A percentile compares a stretch with the other conserved stretches of the same genome.
These are phyloP conservation scores for Pyronema omphalodes DNA, from an alignment of 495 filamentous ascomycete genomes.

Conservation along the genomic window DNA sequence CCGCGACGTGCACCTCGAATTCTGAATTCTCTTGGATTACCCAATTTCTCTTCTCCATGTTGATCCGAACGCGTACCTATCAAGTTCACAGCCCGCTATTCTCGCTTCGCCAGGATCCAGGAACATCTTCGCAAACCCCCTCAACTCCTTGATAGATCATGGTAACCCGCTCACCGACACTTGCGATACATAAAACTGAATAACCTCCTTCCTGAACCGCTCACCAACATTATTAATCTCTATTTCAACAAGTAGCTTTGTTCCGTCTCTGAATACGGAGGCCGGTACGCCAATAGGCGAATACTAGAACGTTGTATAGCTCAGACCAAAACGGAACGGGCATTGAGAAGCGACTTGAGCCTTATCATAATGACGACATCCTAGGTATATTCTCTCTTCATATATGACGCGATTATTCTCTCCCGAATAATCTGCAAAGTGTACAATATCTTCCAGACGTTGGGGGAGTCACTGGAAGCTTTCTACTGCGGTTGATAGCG, in stretches of 20 bases:
- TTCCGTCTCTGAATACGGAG: conserved; percentile 27
- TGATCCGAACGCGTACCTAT: conserved; percentile 30
- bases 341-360: conserved; percentile 42
- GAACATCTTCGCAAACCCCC: conserved; percentile 54
- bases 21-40: conserved; percentile 22
- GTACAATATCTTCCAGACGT: conserved; percentile 51
- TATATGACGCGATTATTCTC: conserved; percentile 55
- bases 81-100: conserved; percentile 37
- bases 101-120: conserved; percentile 44
- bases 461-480: conserved; percentile 50
- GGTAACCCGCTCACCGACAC: conserved; percentile 30
- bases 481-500: conserved; percentile 44
- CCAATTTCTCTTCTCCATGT: conserved; percentile 24
- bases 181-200: conserved; percentile 45
- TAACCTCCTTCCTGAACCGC: conserved; percentile 46
- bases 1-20: conserved; percentile 22
- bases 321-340: conserved; percentile 57
- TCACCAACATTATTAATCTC: conserved; percentile 43
- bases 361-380: conserved; percentile 60
- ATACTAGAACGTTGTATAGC: conserved; percentile 50
- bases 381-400: conserved; percentile 59
- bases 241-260: conserved; percentile 30
- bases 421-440: conserved; percentile 48
- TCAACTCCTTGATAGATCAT: conserved; percentile 45
- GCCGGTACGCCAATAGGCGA: conserved; percentile 30